phyloP scores from a whole-genome alignment of 2,329 filamentous ascomycete genomes.

The Pseudogymnoascus sp. region DNA sequence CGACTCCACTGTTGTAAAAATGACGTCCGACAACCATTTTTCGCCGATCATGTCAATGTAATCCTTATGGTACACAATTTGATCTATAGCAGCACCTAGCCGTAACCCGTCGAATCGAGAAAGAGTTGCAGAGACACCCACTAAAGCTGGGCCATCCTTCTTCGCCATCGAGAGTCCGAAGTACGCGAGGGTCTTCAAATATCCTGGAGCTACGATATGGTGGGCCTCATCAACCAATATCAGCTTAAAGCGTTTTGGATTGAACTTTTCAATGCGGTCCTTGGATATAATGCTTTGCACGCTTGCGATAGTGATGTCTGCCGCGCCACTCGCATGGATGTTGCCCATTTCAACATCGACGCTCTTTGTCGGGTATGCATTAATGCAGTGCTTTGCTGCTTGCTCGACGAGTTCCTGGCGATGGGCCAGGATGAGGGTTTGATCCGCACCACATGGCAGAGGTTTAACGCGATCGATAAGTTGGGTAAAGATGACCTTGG shows the following conservation, averaged over 20 bases:
- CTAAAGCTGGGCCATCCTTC: slow-evolving; percentile 54
- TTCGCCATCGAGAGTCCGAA: slow-evolving; percentile 59
- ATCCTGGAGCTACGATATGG: slow-evolving; percentile 82
- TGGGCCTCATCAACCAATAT: slow-evolving; percentile 94
- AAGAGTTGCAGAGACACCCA: slow-evolving; percentile 82
- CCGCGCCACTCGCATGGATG: slow-evolving; percentile 65
- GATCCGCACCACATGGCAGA: slow-evolving; percentile 50
- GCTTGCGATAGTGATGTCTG: slow-evolving; percentile 91
- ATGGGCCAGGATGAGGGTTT: slow-evolving; percentile 87
- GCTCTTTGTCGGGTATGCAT: slow-evolving; percentile 69
- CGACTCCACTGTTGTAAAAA: slow-evolving; percentile 87
- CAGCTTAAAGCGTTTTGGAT: slow-evolving; percentile 75
- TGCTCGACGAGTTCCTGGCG: slow-evolving; percentile 91
- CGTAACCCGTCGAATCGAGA: slow-evolving; percentile 75
- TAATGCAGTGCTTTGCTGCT: slow-evolving; percentile 75
- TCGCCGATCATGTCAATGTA: slow-evolving; percentile 78
- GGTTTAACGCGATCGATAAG: slow-evolving; percentile 71
- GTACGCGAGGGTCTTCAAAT: slow-evolving; percentile 68
- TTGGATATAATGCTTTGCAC: slow-evolving; percentile 75
- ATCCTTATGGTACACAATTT: slow-evolving; percentile 91
- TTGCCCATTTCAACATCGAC: slow-evolving; percentile 91
- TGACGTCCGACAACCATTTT: slow-evolving; percentile 84
- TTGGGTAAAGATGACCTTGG: slow-evolving; percentile 87
- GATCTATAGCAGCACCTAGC: slow-evolving; percentile 79
- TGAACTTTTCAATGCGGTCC: slow-evolving; percentile 73